Evolutionary conservation across 495 filamentous ascomycete genomes (phyloP).

Genomic region (Barbatosphaeria neglecta): DNA sequence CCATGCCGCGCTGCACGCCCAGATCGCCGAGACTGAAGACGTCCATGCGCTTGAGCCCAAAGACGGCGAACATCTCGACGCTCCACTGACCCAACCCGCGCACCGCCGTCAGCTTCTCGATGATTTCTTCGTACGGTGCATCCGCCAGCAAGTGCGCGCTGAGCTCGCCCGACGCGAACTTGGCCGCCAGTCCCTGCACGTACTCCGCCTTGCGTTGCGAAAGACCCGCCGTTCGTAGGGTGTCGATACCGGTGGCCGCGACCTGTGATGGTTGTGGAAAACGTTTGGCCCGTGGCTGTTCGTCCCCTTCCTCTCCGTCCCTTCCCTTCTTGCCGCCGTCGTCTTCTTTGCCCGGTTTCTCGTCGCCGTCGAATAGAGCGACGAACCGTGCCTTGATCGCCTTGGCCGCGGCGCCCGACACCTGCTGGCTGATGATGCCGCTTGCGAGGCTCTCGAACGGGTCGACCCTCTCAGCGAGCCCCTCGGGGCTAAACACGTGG

Average conservation of each 20-base stretch:
- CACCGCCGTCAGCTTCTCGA: constrained; percentile 72
- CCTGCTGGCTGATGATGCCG: constrained; percentile 92
- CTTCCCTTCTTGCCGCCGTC: constrained; percentile 5
- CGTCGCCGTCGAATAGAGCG: constrained; percentile 47
- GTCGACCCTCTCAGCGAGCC: constrained; percentile 71
- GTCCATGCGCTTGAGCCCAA: constrained; percentile 82
- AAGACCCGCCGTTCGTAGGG: constrained; percentile 71
- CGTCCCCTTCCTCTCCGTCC: background rate
- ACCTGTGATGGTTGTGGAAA: constrained; percentile 78
- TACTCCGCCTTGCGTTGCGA: constrained; percentile 94
- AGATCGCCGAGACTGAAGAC: constrained; percentile 88
- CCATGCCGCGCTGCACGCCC: constrained; percentile 91
- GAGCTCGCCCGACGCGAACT: constrained; percentile 64
- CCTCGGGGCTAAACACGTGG: constrained; percentile 66
- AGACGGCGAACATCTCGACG: constrained; percentile 95
- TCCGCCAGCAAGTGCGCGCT: constrained; percentile 60
- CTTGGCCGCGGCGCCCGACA: constrained; percentile 80
- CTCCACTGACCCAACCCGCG: constrained; percentile 82
- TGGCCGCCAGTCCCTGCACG: constrained; percentile 68
- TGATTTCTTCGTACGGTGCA: constrained; percentile 74
- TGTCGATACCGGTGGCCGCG: constrained; percentile 41
- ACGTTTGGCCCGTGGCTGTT: background rate
- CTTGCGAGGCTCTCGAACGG: constrained; percentile 73
- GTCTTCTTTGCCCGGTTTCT: background rate
- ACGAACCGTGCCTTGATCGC: constrained; percentile 82